Percentiles rank a stretch among this genome's conserved stretches.
phyloP scores from a whole-genome alignment of 257 asterid species.

The Solanum microdontum region DNA sequence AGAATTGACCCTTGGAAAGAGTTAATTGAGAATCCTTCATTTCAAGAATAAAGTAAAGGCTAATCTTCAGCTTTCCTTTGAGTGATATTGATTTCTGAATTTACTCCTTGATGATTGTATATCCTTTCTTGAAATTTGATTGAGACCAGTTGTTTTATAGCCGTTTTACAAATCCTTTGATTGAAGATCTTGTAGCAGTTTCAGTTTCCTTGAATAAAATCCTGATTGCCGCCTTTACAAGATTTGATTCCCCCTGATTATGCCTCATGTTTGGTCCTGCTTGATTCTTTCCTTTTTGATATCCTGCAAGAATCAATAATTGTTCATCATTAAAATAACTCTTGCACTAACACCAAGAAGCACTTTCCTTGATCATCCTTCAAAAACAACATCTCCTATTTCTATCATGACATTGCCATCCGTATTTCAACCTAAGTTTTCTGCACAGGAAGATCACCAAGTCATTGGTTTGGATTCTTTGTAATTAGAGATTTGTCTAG shows the following conservation, averaged over 20 bases:
- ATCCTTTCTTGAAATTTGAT: background rate
- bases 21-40: background rate
- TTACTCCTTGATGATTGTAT: background rate
- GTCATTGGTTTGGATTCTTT: background rate
- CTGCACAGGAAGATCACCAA: background rate
- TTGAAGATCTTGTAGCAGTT: background rate
- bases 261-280: too few relatives aligned
- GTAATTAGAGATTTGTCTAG: background rate
- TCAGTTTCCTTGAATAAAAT: background rate
- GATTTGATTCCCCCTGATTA: background rate
- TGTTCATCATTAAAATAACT: too few relatives aligned
- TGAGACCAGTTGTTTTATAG: background rate
- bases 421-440: background rate
- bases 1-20: background rate
- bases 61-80: background rate
- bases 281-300: too few relatives aligned
- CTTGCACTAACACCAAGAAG: background rate
- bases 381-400: too few relatives aligned
- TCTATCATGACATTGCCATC: background rate
- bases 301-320: too few relatives aligned
- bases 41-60: too few relatives aligned
- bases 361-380: background rate
- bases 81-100: background rate
- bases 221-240: background rate
- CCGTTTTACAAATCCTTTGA: background rate